Percentiles rank a stretch among this genome's conserved stretches.
Evolutionary conservation across 164 flowering plant species (phyloP).

Genomic region (Annona squamosa): DNA sequence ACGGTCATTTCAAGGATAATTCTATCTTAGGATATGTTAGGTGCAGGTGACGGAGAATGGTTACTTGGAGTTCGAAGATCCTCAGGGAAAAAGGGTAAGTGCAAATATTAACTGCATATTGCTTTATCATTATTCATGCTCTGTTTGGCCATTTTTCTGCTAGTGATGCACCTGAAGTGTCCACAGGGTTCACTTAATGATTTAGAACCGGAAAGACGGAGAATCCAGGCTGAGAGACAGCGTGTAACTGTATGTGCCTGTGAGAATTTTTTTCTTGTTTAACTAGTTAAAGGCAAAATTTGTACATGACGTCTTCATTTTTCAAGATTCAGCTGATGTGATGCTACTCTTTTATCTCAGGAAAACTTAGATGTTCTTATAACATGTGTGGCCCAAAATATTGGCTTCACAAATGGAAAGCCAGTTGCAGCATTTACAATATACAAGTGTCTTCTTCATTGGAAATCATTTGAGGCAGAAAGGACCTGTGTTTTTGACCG

Average conservation of each 20-base stretch:
- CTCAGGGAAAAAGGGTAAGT: conserved; percentile 32
- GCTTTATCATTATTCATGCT: neutral
- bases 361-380: conserved; percentile 89
- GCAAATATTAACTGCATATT: neutral
- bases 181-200: conserved; percentile 37
- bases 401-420: conserved; percentile 76
- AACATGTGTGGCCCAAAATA: conserved; percentile 63
- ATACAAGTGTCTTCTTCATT: conserved; percentile 56
- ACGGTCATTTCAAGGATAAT: neutral
- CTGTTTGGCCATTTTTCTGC: neutral
- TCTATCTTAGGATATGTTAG: neutral
- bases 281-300: neutral
- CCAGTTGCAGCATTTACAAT: conserved; percentile 65
- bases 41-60: conserved; percentile 80
- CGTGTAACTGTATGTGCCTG: conserved; percentile 41
- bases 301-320: conserved; percentile 1
- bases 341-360: conserved; percentile 31
- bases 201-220: conserved; percentile 50
- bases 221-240: conserved; percentile 64
- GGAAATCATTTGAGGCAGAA: conserved; percentile 77
- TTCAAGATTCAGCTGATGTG: neutral
- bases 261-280: neutral
- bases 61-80: conserved; percentile 46
- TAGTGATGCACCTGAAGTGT: conserved; percentile 44
- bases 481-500: conserved; percentile 66